Base-by-base conservation (phyloP, 2,329 filamentous ascomycete genomes). In the Alternaria gaisen region DNA sequence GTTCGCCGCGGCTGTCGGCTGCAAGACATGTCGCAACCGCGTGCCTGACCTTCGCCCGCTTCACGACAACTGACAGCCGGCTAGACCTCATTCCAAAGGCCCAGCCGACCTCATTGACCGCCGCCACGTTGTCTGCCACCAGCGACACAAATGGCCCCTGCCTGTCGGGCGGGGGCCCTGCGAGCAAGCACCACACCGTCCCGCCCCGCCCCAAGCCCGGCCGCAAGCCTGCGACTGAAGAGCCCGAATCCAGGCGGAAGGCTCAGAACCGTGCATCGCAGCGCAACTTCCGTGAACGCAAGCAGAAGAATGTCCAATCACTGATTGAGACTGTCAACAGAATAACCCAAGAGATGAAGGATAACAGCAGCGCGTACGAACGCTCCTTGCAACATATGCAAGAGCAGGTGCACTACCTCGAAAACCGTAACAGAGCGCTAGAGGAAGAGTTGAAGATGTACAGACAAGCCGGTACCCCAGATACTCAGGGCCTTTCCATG, bases 261-360 rank as follows among this genome's bases (percentile, higher is more conserved):
- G 91, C 92, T 1, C 95, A 98, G 81, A 98, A 98, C 79, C 87
- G 95, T 61, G 91, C 92, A 47, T 94, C 94, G 3, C 94, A 98
- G 81, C 85, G 94, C 60, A 92, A 91, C 1, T 98, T 98, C 79
- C 87, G 94, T 34, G 93, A 97, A 80, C 86, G 94, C 59, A 88
- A 94, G 65, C 58, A 58, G 42, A 58, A 92, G 24, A 91, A 92
- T 40, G 92, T 97, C 7, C 90, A 91, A 40, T 94, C 87, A 65
- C 80, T 88, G 46, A 82, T 86, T 62, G 56, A 60, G 26, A 69
- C 76, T 55, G 65, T 77, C 6, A 82, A 86, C 52, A 20, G 58
- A n/a, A 59, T 59, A 26, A 60, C 63, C 30, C 52, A 64, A 26
- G 44, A 56, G 64, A 28, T 69, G 18, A 59, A 58, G 16, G 59